phyloP scores from a whole-genome alignment of 768 basidiomycete species.

The Crepidotus variabilis region DNA sequence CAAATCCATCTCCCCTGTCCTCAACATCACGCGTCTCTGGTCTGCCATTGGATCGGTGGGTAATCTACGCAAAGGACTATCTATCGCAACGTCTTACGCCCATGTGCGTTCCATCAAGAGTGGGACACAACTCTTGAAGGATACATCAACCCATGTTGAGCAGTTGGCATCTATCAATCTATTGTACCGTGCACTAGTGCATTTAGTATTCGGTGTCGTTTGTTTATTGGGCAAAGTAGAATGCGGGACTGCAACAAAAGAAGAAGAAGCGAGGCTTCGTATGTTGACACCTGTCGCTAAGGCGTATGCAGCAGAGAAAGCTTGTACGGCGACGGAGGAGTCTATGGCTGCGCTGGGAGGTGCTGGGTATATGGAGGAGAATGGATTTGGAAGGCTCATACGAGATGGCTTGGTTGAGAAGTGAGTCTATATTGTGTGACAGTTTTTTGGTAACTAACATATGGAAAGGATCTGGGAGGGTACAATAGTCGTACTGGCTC shows the following conservation, averaged over 20 bases:
- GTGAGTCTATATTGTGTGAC: conserved; percentile 19
- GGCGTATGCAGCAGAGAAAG: conserved; percentile 66
- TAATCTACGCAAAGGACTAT: conserved; percentile 55
- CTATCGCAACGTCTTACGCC: conserved; percentile 64
- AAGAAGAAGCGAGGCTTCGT: conserved; percentile 51
- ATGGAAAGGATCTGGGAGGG: conserved; percentile 75
- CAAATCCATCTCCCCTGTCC: conserved; percentile 62
- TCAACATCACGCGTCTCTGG: conserved; percentile 76
- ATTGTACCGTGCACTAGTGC: conserved; percentile 61
- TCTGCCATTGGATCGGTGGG: conserved; percentile 56
- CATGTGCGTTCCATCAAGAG: conserved; percentile 52
- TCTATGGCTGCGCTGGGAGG: conserved; percentile 74
- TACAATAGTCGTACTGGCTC: conserved; percentile 60
- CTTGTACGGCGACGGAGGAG: conserved; percentile 62
- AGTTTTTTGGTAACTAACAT: background rate
- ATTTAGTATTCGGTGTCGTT: conserved; percentile 59
- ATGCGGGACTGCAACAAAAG: conserved; percentile 43
- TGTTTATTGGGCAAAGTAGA: conserved; percentile 60
- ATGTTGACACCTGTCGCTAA: conserved; percentile 69
- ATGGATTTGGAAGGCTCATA: conserved; percentile 64
- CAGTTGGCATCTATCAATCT: conserved; percentile 58
- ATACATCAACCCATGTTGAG: conserved; percentile 61
- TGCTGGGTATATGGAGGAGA: conserved; percentile 84
- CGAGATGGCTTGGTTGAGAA: conserved; percentile 72
- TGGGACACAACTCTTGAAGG: conserved; percentile 44